Conservation (phyloP, 129 eudicot species). For the Logfia minima region DNA sequence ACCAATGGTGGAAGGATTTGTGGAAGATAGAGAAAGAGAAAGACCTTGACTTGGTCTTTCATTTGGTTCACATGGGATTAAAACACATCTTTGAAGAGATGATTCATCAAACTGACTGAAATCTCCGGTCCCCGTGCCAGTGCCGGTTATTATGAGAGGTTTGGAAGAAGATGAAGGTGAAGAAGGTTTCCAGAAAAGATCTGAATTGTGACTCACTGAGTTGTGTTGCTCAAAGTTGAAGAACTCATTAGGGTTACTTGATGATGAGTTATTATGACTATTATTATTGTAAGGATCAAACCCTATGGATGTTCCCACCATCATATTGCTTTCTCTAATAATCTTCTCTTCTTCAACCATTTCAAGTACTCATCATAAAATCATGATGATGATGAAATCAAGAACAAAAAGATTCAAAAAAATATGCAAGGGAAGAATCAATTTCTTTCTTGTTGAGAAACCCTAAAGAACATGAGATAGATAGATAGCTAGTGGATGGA, state of each 20-base stretch:
- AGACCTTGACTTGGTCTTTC: slow-evolving; percentile 89
- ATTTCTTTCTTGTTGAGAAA: slow-evolving; percentile 10
- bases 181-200: slow-evolving; percentile 42
- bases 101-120: slow-evolving; percentile 46
- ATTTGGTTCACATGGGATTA: slow-evolving; percentile 71
- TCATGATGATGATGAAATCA: slow-evolving; percentile 24
- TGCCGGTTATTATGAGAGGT: slow-evolving; percentile 28
- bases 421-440: not conserved
- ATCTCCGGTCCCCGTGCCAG: slow-evolving; percentile 36
- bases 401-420: slow-evolving; percentile 6
- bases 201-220: slow-evolving; percentile 40
- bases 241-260: slow-evolving; percentile 41
- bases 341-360: slow-evolving; percentile 39
- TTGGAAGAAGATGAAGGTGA: slow-evolving; percentile 49
- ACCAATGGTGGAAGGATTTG: slow-evolving; percentile 67
- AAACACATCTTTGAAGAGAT: slow-evolving; percentile 56
- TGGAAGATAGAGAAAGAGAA: slow-evolving; percentile 69
- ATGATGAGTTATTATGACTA: slow-evolving; percentile 25
- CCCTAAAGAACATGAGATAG: slow-evolving; percentile 18
- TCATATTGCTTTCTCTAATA: slow-evolving; percentile 28
- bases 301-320: slow-evolving; percentile 23
- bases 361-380: slow-evolving; percentile 27
- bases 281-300: slow-evolving; percentile 17
- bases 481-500: slow-evolving; percentile 3
- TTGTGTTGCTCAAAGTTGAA: slow-evolving; percentile 32